Evolutionary conservation across 2,329 filamentous ascomycete species (phyloP).

Genomic region (Fusarium gaditjirri): DNA sequence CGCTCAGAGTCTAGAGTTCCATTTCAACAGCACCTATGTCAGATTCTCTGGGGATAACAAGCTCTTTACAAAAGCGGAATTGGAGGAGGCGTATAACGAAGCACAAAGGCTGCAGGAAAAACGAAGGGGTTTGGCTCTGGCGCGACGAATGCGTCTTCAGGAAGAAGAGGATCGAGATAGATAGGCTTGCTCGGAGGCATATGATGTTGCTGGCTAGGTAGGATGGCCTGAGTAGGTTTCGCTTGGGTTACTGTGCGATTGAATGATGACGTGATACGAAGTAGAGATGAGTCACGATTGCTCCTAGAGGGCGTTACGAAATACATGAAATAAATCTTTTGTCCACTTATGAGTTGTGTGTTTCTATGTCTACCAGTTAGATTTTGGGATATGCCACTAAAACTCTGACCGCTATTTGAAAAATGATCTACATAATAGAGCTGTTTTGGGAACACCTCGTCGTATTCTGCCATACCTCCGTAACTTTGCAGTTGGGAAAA

Average conservation of each 20-base stretch:
- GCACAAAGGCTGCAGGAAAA: not conserved
- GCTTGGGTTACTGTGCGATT: fast-evolving
- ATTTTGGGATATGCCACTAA: too few relatives aligned
- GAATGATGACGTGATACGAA: fast-evolving
- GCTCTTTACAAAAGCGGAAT: not conserved
- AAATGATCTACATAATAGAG: too few relatives aligned
- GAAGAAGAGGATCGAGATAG: fast-evolving
- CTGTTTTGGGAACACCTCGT: too few relatives aligned
- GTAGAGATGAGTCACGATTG: not conserved
- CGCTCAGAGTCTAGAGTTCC: not conserved
- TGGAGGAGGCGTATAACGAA: not conserved
- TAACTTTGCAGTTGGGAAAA: too few relatives aligned
- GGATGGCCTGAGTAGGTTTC: fast-evolving
- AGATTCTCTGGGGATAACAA: not conserved
- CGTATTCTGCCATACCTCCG: too few relatives aligned
- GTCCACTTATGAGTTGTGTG: too few relatives aligned
- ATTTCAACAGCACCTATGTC: not conserved
- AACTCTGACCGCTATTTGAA: too few relatives aligned
- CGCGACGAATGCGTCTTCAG: not conserved
- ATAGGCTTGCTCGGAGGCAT: fast-evolving
- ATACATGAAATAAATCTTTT: not conserved
- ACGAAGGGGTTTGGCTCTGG: not conserved
- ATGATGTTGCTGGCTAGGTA: fast-evolving
- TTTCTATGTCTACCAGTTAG: too few relatives aligned
- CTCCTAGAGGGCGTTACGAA: not conserved